Evolutionary conservation across 2,329 filamentous ascomycete genomes (phyloP).

Genomic region (Fonsecaea erecta): DNA sequence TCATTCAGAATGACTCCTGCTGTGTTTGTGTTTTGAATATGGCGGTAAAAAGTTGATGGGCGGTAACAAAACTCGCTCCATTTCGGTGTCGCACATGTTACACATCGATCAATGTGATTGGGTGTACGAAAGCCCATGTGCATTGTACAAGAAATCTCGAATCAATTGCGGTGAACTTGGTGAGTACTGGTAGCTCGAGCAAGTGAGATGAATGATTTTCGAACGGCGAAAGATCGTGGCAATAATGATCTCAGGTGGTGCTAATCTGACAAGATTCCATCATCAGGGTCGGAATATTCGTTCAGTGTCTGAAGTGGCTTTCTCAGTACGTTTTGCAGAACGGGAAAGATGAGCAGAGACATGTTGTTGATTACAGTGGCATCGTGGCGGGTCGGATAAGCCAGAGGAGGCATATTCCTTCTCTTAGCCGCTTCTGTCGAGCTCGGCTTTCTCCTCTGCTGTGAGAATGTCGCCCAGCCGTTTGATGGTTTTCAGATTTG

Average conservation of each 20-base stretch:
- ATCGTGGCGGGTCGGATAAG: slow-evolving; percentile 3
- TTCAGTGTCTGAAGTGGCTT: slow-evolving; percentile 10
- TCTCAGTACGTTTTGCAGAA: slow-evolving; percentile 18
- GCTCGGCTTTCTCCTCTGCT: slow-evolving; percentile 55
- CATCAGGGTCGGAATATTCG: slow-evolving; percentile 5
- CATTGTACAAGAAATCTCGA: slow-evolving; percentile 12
- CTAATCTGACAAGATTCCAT: slow-evolving; percentile 17
- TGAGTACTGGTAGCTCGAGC: background rate
- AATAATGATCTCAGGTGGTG: slow-evolving; percentile 5
- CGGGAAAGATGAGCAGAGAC: slow-evolving; percentile 21
- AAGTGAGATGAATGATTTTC: background rate
- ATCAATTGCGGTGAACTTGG: background rate
- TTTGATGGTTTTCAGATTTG: slow-evolving; percentile 62
- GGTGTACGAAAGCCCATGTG: background rate
- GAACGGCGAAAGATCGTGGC: slow-evolving; percentile 11
- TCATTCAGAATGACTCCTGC: background rate
- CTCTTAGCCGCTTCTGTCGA: slow-evolving; percentile 42
- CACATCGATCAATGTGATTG: slow-evolving; percentile 2
- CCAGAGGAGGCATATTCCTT: background rate
- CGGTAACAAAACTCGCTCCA: slow-evolving; percentile 4
- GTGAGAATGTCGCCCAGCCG: slow-evolving; percentile 60
- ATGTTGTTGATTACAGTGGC: slow-evolving; percentile 16
- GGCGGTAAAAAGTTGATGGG: background rate
- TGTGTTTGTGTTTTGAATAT: background rate
- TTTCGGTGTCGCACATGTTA: slow-evolving; percentile 7